Percentiles rank a stretch among this genome's conserved stretches.
These are phyloP conservation scores for Evernia prunastri DNA, from an alignment of 495 filamentous ascomycete species.

Conservation along the genomic window DNA sequence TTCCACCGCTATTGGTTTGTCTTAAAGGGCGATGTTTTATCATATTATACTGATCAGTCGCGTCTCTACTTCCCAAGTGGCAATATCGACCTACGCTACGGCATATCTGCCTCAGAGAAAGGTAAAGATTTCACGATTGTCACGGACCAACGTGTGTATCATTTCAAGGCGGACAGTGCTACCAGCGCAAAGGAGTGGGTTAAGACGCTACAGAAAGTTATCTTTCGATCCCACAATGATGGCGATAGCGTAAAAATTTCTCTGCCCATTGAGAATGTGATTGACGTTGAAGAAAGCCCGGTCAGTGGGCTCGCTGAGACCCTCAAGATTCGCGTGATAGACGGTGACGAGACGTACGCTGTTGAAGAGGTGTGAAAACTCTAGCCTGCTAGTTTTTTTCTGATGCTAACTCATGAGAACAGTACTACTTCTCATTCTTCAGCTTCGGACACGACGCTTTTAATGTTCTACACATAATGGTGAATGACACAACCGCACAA, in stretches of 20 bases:
- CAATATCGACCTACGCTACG: constrained; percentile 88
- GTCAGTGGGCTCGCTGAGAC: constrained; percentile 94
- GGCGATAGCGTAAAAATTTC: constrained; percentile 96
- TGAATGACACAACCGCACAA: constrained; percentile 58
- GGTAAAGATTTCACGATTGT: constrained; percentile 67
- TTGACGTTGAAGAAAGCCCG: constrained; percentile 87
- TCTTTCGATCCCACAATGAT: constrained; percentile 93
- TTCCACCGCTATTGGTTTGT: constrained; percentile 95
- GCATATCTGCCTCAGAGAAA: constrained; percentile 76
- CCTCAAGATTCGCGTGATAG: constrained; percentile 85
- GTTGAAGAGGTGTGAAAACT: constrained; percentile 74
- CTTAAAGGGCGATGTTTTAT: constrained; percentile 88
- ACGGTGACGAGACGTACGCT: constrained; percentile 86
- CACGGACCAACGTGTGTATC: constrained; percentile 75
- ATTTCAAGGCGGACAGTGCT: constrained; percentile 84
- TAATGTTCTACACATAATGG: constrained; percentile 64
- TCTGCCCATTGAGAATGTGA: constrained; percentile 77
- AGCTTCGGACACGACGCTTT: constrained; percentile 80
- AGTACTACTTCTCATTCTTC: constrained; percentile 98
- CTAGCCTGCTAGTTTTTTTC: not conserved
- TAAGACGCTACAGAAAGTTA: constrained; percentile 85
- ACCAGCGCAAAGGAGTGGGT: constrained; percentile 96
- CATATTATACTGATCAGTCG: constrained; percentile 81
- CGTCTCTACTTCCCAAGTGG: constrained; percentile 89
- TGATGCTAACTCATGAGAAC: constrained; percentile 27